These are phyloP conservation scores for Nakazawaea wickerhamii DNA, from an alignment of 805 yeast genomes.

Conservation along the genomic window DNA sequence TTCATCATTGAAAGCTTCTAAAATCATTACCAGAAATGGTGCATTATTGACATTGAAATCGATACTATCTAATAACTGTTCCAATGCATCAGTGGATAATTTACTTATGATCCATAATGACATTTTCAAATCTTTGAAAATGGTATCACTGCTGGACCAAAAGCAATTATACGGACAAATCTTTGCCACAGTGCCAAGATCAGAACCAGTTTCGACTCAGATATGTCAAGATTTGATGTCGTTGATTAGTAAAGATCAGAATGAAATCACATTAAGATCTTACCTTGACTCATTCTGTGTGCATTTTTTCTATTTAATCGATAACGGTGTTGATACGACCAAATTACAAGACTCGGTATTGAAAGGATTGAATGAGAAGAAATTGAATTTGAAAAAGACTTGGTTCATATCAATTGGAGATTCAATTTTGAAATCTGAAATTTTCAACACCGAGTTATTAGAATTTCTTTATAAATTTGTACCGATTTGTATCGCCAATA, in stretches of 20 bases:
- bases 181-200: slow-evolving; percentile 29
- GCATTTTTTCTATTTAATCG: slow-evolving; percentile 33
- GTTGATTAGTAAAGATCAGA: slow-evolving; percentile 66
- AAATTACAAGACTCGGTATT: slow-evolving; percentile 30
- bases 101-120: slow-evolving; percentile 41
- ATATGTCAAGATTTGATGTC: slow-evolving; percentile 42
- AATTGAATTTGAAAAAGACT: slow-evolving; percentile 51
- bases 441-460: slow-evolving; percentile 7
- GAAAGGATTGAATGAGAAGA: slow-evolving; percentile 65
- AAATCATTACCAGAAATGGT: slow-evolving; percentile 53
- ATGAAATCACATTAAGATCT: slow-evolving; percentile 54
- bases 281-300: slow-evolving; percentile 44
- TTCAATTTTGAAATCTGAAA: slow-evolving; percentile 17
- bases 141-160: slow-evolving; percentile 56
- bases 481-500: slow-evolving; percentile 25
- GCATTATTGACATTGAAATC: slow-evolving; percentile 33
- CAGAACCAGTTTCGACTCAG: slow-evolving; percentile 25
- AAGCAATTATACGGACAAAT: slow-evolving; percentile 48
- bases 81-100: slow-evolving; percentile 22
- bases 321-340: slow-evolving; percentile 16
- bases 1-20: slow-evolving; percentile 62
- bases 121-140: slow-evolving; percentile 50
- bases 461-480: slow-evolving; percentile 18
- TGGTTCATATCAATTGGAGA: slow-evolving; percentile 59
- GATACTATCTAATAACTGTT: slow-evolving; percentile 19